phyloP scores from a whole-genome alignment of 2,329 filamentous ascomycete genomes.

The Venturia effusa region DNA sequence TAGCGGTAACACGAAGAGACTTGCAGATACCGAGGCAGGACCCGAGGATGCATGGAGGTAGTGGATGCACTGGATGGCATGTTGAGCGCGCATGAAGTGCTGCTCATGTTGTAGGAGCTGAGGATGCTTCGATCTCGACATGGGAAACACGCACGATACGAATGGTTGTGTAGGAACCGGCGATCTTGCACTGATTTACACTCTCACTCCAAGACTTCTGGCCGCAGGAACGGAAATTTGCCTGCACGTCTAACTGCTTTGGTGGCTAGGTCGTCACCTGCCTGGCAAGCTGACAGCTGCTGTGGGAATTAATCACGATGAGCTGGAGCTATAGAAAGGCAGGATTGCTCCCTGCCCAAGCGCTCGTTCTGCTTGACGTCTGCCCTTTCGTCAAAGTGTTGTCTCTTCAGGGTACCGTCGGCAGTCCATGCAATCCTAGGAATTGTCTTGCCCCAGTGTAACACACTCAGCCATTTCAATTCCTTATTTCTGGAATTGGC shows the following conservation, averaged over 20 bases:
- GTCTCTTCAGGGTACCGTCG: background rate
- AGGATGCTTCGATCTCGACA: background rate
- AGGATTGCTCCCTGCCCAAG: conserved; percentile 1
- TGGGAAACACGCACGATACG: background rate
- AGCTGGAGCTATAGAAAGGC: background rate
- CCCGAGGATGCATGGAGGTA: background rate
- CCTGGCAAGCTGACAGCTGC: background rate
- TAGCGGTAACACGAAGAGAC: background rate
- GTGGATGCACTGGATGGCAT: background rate
- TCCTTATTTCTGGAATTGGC: background rate
- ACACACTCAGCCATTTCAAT: background rate
- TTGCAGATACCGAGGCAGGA: background rate
- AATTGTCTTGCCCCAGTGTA: background rate
- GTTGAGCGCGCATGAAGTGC: background rate
- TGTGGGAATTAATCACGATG: background rate
- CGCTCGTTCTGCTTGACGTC: background rate
- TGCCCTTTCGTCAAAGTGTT: background rate
- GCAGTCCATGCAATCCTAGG: background rate
- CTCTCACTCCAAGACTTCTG: background rate
- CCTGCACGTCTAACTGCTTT: background rate
- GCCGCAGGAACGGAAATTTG: background rate
- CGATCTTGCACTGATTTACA: background rate
- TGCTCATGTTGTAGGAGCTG: background rate
- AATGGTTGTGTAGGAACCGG: background rate
- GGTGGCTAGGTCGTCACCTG: background rate